These are phyloP conservation scores for Crucibulum laeve DNA, from an alignment of 768 basidiomycete genomes.

Conservation along the genomic window DNA sequence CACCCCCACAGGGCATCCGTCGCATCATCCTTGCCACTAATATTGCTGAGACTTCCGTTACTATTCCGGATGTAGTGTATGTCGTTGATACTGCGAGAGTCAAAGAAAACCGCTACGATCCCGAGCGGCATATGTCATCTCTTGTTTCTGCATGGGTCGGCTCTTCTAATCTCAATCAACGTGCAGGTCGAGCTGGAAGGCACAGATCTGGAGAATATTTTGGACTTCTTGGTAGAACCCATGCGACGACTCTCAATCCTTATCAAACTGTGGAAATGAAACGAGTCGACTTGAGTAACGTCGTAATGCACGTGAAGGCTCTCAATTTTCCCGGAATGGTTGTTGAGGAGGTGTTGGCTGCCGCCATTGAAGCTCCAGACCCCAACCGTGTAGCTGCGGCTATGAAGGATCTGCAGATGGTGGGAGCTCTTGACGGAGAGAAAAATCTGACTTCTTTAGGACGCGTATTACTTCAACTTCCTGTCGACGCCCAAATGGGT, in stretches of 20 bases:
- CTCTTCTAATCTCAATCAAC: conserved; percentile 83
- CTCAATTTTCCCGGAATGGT: conserved; percentile 82
- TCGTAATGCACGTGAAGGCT: conserved; percentile 96
- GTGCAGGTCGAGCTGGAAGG: conserved; percentile 89
- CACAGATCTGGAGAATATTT: conserved; percentile 91
- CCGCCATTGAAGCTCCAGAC: conserved; percentile 86
- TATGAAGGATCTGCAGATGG: conserved; percentile 74
- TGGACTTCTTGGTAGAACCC: conserved; percentile 67
- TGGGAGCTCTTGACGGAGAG: conserved; percentile 76
- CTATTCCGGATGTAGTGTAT: conserved; percentile 92
- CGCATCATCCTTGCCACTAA: conserved; percentile 92
- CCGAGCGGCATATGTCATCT: conserved; percentile 82
- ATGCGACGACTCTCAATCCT: conserved; percentile 57
- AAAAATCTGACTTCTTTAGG: conserved; percentile 85
- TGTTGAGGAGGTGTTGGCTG: conserved; percentile 82
- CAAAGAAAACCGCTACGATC: conserved; percentile 89
- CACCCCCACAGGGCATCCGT: conserved; percentile 71
- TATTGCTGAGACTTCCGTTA: conserved; percentile 93
- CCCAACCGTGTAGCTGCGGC: conserved; percentile 73
- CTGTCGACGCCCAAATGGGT: conserved; percentile 88
- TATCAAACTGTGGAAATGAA: conserved; percentile 97
- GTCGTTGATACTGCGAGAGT: conserved; percentile 88
- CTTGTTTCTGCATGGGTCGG: conserved; percentile 92
- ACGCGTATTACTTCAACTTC: conserved; percentile 81
- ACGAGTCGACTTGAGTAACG: conserved; percentile 81